phyloP scores from a whole-genome alignment of 1,284 basidiomycete species.

The Trichosporon coremiiforme region DNA sequence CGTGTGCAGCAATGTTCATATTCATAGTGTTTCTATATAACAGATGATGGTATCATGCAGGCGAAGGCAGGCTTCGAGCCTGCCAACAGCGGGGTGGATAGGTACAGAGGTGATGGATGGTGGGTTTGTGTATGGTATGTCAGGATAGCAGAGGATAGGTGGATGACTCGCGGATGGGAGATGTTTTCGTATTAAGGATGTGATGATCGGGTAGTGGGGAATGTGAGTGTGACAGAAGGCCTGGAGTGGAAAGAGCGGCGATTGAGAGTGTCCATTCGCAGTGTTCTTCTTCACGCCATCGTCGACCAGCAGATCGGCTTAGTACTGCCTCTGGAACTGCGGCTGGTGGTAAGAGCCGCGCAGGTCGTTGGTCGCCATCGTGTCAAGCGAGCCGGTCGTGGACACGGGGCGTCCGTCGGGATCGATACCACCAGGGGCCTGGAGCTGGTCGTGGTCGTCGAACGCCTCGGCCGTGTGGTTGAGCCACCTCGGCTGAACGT shows the following conservation, averaged over 20 bases:
- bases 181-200: slow-evolving; percentile 5
- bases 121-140: not conserved
- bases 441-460: slow-evolving; percentile 15
- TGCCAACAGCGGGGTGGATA: not conserved
- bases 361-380: slow-evolving; percentile 10
- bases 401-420: slow-evolving; percentile 8
- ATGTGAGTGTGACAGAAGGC: not conserved
- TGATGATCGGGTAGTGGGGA: not conserved
- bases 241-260: not conserved
- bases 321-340: slow-evolving; percentile 14
- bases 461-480: slow-evolving; percentile 17
- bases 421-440: not conserved
- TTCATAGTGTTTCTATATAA: slow-evolving; percentile 18
- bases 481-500: slow-evolving; percentile 3
- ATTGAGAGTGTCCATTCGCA: not conserved
- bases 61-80: slow-evolving; percentile 12
- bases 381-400: slow-evolving; percentile 9
- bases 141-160: not conserved
- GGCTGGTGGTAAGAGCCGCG: slow-evolving; percentile 18
- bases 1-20: slow-evolving; percentile 13
- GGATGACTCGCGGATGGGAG: not conserved
- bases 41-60: slow-evolving; percentile 18
- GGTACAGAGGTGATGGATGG: slow-evolving; percentile 12
- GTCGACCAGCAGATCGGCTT: not conserved
- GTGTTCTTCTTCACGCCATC: not conserved